Percentiles rank a stretch among this genome's conserved stretches.
phyloP scores from a whole-genome alignment of 1,139 yeast genomes.

The Zygosaccharomyces pseudobailii region DNA sequence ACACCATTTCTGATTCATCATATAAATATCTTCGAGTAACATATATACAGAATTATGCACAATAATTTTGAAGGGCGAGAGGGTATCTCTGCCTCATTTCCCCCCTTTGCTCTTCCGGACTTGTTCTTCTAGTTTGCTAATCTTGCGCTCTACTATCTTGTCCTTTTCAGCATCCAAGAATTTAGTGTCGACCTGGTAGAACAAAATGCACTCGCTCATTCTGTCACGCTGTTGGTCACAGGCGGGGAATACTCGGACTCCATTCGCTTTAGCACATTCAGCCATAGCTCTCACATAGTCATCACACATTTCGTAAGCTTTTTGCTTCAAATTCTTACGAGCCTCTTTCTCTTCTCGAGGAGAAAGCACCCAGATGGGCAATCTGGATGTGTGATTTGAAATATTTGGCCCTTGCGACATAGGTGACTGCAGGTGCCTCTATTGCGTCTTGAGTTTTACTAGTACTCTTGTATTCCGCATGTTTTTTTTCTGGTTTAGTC shows the following conservation, averaged over 20 bases:
- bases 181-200: slow-evolving; percentile 54
- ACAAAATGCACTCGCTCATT: slow-evolving; percentile 67
- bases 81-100: not conserved
- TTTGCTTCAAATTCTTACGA: slow-evolving; percentile 70
- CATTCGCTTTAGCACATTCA: slow-evolving; percentile 49
- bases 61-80: not conserved
- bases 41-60: slow-evolving; percentile 3
- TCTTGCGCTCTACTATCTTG: slow-evolving; percentile 52
- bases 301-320: slow-evolving; percentile 69
- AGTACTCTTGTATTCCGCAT: not conserved
- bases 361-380: slow-evolving; percentile 81
- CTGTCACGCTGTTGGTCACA: slow-evolving; percentile 56
- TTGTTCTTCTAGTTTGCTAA: slow-evolving; percentile 33
- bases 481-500: not conserved
- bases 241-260: slow-evolving; percentile 52
- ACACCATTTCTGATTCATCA: not conserved
- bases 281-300: slow-evolving; percentile 54
- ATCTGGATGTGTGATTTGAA: slow-evolving; percentile 27
- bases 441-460: not conserved
- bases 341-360: slow-evolving; percentile 83
- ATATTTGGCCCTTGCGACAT: slow-evolving; percentile 11
- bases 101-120: slow-evolving; percentile 14
- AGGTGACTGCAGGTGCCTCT: not conserved
- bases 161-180: slow-evolving; percentile 72
- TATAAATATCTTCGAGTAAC: slow-evolving; percentile 3